These are phyloP conservation scores for Fusarium albidum DNA, from an alignment of 2,329 filamentous ascomycete genomes.

Conservation along the genomic window DNA sequence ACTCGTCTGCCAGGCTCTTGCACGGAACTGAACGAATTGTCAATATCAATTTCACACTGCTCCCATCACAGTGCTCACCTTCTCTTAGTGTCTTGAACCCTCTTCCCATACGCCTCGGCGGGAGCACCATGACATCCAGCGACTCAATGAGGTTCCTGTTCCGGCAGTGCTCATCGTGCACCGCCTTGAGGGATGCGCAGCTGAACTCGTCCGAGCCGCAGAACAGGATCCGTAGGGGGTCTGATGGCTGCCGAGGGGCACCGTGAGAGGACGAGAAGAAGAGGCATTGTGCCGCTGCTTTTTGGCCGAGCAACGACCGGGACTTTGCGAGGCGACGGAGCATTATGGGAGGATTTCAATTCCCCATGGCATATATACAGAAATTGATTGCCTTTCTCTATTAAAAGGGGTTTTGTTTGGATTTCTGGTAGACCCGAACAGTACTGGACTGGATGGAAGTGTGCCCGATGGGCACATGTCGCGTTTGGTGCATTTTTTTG, in stretches of 20 bases:
- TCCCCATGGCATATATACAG: neutral
- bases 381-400: neutral
- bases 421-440: neutral
- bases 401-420: neutral
- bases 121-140: constrained; percentile 86
- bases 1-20: constrained; percentile 66
- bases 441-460: neutral
- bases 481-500: constrained; percentile 47
- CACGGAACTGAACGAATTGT: constrained; percentile 73
- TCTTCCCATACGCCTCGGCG: constrained; percentile 79
- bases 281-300: constrained; percentile 12
- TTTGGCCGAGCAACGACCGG: constrained; percentile 14
- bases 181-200: constrained; percentile 74
- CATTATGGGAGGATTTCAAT: constrained; percentile 27
- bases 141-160: constrained; percentile 69
- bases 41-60: neutral
- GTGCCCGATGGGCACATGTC: constrained; percentile 14
- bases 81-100: constrained; percentile 73
- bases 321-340: constrained; percentile 20
- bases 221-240: constrained; percentile 85
- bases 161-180: constrained; percentile 66
- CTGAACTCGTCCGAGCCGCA: constrained; percentile 95
- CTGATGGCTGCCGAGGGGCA: constrained; percentile 42
- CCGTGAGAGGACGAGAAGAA: constrained; percentile 36
- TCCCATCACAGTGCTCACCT: constrained; percentile 55